These are phyloP conservation scores for Adansonia grandidieri DNA, from an alignment of 441 rosid species.

Conservation along the genomic window DNA sequence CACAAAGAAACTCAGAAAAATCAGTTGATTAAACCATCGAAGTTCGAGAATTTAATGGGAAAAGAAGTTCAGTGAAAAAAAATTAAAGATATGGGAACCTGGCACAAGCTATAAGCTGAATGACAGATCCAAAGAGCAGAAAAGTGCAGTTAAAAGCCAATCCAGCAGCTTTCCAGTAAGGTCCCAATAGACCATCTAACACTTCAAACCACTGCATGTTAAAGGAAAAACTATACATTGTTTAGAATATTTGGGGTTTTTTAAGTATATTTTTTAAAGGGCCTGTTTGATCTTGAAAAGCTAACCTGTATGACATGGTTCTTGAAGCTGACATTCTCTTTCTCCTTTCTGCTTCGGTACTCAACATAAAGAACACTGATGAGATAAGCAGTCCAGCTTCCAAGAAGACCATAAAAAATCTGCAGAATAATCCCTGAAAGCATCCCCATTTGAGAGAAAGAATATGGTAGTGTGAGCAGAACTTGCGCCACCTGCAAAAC, in stretches of 20 bases:
- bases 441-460: conserved; percentile 74
- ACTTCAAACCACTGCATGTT: conserved; percentile 63
- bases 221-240: neutral
- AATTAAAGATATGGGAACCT: conserved; percentile 37
- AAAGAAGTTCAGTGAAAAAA: neutral
- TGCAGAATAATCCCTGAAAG: conserved; percentile 64
- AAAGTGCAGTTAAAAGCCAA: conserved; percentile 64
- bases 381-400: conserved; percentile 75
- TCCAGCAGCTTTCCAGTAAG: conserved; percentile 59
- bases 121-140: conserved; percentile 65
- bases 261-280: neutral
- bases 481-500: conserved; percentile 64
- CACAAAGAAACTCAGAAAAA: neutral
- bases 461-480: conserved; percentile 62
- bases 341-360: conserved; percentile 57
- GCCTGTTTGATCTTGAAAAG: conserved; percentile 4
- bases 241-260: neutral
- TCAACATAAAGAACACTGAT: conserved; percentile 67
- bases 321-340: conserved; percentile 59
- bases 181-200: conserved; percentile 62
- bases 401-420: conserved; percentile 60
- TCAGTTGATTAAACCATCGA: neutral
- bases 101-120: conserved; percentile 69
- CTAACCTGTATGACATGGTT: conserved; percentile 70
- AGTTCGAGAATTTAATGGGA: neutral